phyloP scores from a whole-genome alignment of 805 yeast genomes.

The Candida alai region DNA sequence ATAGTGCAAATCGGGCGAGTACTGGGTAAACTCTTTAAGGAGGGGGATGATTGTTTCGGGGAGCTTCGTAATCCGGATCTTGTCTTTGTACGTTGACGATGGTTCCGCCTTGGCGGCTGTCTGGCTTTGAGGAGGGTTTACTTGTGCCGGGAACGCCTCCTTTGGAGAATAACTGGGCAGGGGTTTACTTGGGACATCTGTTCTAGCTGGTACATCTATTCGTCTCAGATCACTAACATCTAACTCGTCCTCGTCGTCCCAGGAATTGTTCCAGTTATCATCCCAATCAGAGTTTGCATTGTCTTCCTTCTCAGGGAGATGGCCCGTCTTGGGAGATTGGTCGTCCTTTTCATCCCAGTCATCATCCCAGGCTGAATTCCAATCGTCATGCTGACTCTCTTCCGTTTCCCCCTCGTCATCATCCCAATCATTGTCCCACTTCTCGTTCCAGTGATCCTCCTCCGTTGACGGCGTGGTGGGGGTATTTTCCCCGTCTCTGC shows the following conservation, averaged over 20 bases:
- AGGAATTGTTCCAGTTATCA: too few relatives aligned
- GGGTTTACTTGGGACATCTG: too few relatives aligned
- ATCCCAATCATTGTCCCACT: constrained; percentile 28
- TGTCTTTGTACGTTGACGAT: too few relatives aligned
- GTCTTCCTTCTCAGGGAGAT: not conserved
- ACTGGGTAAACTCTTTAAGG: constrained; percentile 19
- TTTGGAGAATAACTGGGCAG: not conserved
- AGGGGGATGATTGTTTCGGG: constrained; percentile 20
- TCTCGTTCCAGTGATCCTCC: constrained; percentile 19
- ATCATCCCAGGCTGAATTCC: too few relatives aligned
- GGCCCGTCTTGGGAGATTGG: not conserved
- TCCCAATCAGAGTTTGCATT: too few relatives aligned
- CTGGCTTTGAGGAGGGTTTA: not conserved
- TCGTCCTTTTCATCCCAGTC: not conserved
- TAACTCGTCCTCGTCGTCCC: too few relatives aligned
- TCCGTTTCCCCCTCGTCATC: constrained; percentile 13
- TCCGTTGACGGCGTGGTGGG: constrained; percentile 4
- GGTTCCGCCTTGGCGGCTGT: too few relatives aligned
- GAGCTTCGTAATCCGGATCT: constrained; percentile 21
- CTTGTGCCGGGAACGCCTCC: not conserved
- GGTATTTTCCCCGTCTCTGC: too few relatives aligned
- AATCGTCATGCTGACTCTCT: too few relatives aligned
- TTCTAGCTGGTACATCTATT: too few relatives aligned
- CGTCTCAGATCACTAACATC: too few relatives aligned
- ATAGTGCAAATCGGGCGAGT: constrained; percentile 15